These are phyloP conservation scores for Phytopythium mirpurense DNA, from an alignment of 352 stramenopile genomes.

Conservation along the genomic window DNA sequence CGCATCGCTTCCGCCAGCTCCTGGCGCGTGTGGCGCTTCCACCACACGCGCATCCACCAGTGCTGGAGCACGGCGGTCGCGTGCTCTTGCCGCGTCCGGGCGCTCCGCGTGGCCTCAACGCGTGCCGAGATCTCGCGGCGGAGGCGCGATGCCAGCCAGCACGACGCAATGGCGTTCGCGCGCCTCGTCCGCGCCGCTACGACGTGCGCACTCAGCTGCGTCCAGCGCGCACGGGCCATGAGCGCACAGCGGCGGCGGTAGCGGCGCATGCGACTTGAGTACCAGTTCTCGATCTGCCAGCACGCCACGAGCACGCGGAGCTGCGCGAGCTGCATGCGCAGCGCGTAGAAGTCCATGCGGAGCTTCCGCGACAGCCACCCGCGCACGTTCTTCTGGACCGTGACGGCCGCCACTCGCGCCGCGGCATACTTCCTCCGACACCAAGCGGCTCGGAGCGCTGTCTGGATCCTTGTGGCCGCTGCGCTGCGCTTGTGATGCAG, in stretches of 20 bases:
- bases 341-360: constrained; percentile 37
- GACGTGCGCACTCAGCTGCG: constrained; percentile 21
- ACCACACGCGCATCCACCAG: constrained; percentile 37
- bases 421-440: constrained; percentile 18
- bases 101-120: constrained; percentile 15
- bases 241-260: constrained; percentile 22
- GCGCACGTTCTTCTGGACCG: constrained; percentile 44
- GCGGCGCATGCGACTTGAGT: constrained; percentile 13
- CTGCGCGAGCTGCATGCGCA: constrained; percentile 30
- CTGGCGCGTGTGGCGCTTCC: constrained; percentile 26
- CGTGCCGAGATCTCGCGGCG: constrained; percentile 15
- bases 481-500: constrained; percentile 15
- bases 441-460: constrained; percentile 19
- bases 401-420: constrained; percentile 14
- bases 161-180: constrained; percentile 21
- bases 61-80: constrained; percentile 25
- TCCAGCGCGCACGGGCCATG: constrained; percentile 27
- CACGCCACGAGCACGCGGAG: constrained; percentile 33
- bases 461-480: constrained; percentile 23
- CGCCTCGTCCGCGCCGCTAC: constrained; percentile 18
- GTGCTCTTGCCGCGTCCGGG: constrained; percentile 7
- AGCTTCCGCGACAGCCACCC: constrained; percentile 26
- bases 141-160: constrained; percentile 28
- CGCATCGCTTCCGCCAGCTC: constrained; percentile 18
- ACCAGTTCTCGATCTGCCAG: constrained; percentile 58